Evolutionary conservation across 108 stramenopile species (phyloP).

Genomic region (Phaeodactylum tricornutum): DNA sequence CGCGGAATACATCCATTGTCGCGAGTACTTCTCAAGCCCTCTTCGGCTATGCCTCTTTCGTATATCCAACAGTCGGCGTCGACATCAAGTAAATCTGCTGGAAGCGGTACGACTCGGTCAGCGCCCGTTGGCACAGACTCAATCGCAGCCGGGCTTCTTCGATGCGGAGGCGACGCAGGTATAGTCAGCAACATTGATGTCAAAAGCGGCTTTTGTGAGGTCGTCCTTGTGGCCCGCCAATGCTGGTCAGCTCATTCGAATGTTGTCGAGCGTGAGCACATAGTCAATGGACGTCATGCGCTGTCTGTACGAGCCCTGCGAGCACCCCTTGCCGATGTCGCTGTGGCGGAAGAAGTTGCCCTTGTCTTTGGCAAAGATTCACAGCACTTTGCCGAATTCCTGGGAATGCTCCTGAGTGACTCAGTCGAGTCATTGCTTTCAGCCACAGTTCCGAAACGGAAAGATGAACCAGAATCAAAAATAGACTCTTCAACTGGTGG

Average conservation of each 20-base stretch:
- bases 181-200: conserved; percentile 62
- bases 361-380: conserved; percentile 33
- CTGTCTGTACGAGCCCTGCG: conserved; percentile 58
- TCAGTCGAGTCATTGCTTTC: neutral
- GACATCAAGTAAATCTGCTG: no score
- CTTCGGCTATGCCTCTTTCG: conserved; percentile 39
- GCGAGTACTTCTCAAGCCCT: conserved; percentile 57
- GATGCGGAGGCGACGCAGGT: conserved; percentile 44
- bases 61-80: conserved; percentile 1
- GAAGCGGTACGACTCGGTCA: no score
- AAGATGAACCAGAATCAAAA: no score
- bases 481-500: no score
- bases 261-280: neutral
- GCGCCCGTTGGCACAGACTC: conserved; percentile 41
- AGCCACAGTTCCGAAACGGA: no score
- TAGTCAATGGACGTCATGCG: conserved; percentile 8
- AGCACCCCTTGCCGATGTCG: conserved; percentile 44
- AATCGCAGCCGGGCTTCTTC: conserved; percentile 61
- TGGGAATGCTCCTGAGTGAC: neutral
- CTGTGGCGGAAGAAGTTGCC: conserved; percentile 49
- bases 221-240: conserved; percentile 36
- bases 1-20: conserved; percentile 27
- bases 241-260: neutral
- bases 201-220: conserved; percentile 65
- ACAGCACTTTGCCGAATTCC: neutral